Conservation (phyloP, 306 rosid species). For the Cicer yamashitae region DNA sequence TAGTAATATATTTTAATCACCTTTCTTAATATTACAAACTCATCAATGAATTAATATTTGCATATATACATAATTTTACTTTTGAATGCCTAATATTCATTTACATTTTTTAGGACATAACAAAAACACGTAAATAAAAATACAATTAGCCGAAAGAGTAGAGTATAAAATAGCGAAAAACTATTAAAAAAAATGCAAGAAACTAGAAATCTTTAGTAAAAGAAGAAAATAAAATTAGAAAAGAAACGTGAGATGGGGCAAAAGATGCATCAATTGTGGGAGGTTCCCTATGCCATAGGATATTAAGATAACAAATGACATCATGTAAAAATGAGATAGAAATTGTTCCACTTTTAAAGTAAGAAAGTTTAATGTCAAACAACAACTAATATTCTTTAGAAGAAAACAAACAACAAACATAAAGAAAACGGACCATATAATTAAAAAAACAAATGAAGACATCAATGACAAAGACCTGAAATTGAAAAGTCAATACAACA, state of each 20-base stretch:
- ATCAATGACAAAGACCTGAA: constrained; percentile 23
- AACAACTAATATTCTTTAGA: constrained; percentile 18
- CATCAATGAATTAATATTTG: no score
- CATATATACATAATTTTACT: no score
- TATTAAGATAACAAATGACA: constrained; percentile 32
- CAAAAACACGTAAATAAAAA: background rate
- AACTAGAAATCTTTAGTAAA: background rate
- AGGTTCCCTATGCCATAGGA: constrained; percentile 14
- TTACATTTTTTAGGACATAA: no score
- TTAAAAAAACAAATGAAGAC: background rate
- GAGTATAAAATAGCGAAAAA: background rate
- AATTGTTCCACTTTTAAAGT: constrained; percentile 19
- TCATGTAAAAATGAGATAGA: constrained; percentile 21
- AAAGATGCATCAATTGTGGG: background rate
- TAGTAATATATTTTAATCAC: no score
- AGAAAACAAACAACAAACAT: constrained; percentile 4
- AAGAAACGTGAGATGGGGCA: background rate
- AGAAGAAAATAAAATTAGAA: background rate
- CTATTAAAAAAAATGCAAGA: background rate
- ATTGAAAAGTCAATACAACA: constrained; percentile 38
- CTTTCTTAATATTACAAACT: no score
- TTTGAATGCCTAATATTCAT: no score
- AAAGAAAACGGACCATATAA: background rate
- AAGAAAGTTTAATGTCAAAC: constrained; percentile 33
- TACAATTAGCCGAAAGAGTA: constrained; percentile 1